Base-by-base conservation (phyloP, 2,329 filamentous ascomycete species). In the Xylariaceae sp. region DNA sequence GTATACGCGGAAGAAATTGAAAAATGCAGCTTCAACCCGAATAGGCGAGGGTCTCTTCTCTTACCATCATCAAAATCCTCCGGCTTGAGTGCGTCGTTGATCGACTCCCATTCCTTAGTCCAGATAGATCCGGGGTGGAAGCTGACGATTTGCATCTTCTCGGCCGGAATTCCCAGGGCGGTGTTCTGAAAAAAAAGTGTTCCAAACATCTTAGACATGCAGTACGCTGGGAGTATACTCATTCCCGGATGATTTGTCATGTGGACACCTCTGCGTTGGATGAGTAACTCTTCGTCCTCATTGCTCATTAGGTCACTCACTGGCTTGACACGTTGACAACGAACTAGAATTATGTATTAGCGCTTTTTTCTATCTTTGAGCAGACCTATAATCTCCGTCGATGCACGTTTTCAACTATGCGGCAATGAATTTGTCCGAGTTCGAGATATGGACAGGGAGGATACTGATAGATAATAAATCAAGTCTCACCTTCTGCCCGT, bases 111-210 rank as follows among this genome's bases (percentile, higher is more conserved):
- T 42, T 39, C 14, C 18, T 41, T 28, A 13, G 47, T 43, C 9
- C 34, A 48, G 31, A 48, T 42, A 9, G 41, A 43, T 7, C 47
- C 47, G 11, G 47, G 47, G 5, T 49, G 47, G 14, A 49, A 49
- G 31, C 41, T 44, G 11, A 44, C 17, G 14, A 39, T 31, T 39
- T 49, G 47, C 47, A 48, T 48, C 10, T 48, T 40, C 13, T 14
- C 34, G 1, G 31, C 47, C 5, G 39, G 14, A 16, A 49, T 33
- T 16, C 43, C 40, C 31, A 31, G 31, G 14, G 41, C 47, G 31
- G 43, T 49, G 28, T 42, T 31, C 33, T 44, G 47, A 16, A 49
- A 16, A 9, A 33, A 17, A 17, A 49, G 16, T 33, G 36, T 39
- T 18, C 28, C 46, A 22, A 31, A 38, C n/a, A 39, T 47, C 19